Evolutionary conservation across 2,329 filamentous ascomycete genomes (phyloP), one percentile per base, ranked within the genome.

Genomic region (Orbilia quercus): DNA sequence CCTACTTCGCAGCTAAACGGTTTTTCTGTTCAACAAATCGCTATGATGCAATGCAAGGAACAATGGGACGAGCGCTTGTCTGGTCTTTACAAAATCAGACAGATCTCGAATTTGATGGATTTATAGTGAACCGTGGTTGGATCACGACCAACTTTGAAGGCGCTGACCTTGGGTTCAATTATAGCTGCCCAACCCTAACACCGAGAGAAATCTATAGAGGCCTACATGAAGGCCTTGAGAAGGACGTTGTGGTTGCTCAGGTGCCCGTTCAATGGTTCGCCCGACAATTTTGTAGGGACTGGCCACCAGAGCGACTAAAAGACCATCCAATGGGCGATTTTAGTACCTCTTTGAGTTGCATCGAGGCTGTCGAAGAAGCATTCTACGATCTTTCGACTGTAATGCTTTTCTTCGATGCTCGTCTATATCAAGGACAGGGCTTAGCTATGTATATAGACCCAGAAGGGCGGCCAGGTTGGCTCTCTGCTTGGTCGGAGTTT

Each of bases 191-290:
- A 5, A 45, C 6, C 42, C 20, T 5, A 45, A 16, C 12, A 5
- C 20, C 4, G 7, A 28, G 12, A 51, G 4, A 16, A 6, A n/a
- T n/a, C n/a, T n/a, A n/a, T n/a, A 34, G 31, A n/a, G 47, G 9
- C 11, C 47, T 25, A 2, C 7, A 40, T n/a, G n/a, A n/a, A n/a
- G n/a, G n/a, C 14, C 4, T 40, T 40, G 36, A 11, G 6, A 51
- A 31, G 6, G 47, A 51, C 6, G 12, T 51, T 9, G 47, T 2
- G 23, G 47, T 11, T 25, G 9, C 31, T 3, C 47, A 51, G 14
- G 31, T 34, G 6, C n/a, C 25, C 11, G 47, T 51, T n/a, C n/a
- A 34, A 34, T 51, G 47, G 47, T 51, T 51, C 20, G 47, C 47
- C 14, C 9, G 25, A 31, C n/a, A 45, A 22, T 45, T 45, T 22